These are phyloP conservation scores for Pyricularia sp. DNA, from an alignment of 2,329 filamentous ascomycete species.

Conservation along the genomic window DNA sequence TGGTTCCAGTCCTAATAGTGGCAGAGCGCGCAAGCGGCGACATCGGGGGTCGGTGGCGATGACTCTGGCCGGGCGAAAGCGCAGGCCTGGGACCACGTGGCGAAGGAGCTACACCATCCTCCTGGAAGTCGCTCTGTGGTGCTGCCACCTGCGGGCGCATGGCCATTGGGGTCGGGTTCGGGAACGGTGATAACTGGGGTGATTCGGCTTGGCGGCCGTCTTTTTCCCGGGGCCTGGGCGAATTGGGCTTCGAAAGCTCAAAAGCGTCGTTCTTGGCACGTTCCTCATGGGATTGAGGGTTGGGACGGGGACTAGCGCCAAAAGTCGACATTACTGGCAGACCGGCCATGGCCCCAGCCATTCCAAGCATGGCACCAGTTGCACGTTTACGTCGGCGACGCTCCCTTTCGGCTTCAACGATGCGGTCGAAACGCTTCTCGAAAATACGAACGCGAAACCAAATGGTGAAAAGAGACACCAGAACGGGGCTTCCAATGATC, in stretches of 20 bases:
- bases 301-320: neutral
- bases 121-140: neutral
- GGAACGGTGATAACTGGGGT: neutral
- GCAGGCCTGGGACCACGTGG: neutral
- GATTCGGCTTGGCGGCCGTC: neutral
- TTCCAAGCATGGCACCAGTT: slow-evolving; percentile 7
- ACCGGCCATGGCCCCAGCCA: neutral
- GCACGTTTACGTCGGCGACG: slow-evolving; percentile 11
- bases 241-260: neutral
- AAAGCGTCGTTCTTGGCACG: slow-evolving; percentile 2
- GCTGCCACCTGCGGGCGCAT: neutral
- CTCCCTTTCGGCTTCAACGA: slow-evolving; percentile 30
- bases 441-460: slow-evolving; percentile 47
- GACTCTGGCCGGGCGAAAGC: neutral
- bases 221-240: neutral
- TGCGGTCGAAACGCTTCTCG: slow-evolving; percentile 42
- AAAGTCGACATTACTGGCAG: neutral
- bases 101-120: neutral
- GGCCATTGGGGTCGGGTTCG: neutral
- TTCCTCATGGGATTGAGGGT: neutral
- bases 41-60: neutral
- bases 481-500: slow-evolving; percentile 49
- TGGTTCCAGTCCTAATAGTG: neutral
- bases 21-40: neutral
- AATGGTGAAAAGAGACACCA: slow-evolving; percentile 51